Base-by-base conservation (phyloP, 2,329 filamentous ascomycete genomes). In the Raffaelea deltoideospora region DNA sequence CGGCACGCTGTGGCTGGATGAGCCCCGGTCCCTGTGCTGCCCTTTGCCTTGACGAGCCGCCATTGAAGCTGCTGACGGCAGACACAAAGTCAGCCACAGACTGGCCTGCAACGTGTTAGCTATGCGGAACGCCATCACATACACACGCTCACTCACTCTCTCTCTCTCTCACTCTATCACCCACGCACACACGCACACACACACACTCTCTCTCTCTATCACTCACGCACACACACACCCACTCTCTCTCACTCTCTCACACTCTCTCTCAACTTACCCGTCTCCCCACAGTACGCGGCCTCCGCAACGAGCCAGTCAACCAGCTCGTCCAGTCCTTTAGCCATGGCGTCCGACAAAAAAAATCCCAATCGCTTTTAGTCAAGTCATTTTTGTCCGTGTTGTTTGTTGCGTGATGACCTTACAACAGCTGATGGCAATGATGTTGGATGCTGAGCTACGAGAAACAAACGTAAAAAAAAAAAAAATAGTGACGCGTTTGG, bases 231-330 rank as follows among this genome's bases (percentile, higher is more conserved):
- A 14, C 8, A 4, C 18, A 15, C 18, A 19, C 21, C n/a, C n/a
- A n/a, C n/a, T n/a, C n/a, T n/a, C n/a, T n/a, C n/a, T n/a, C n/a
- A n/a, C n/a, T n/a, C n/a, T n/a, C n/a, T n/a, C n/a, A n/a, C n/a
- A 27, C 18, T 5, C 24, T 4, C 20, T 6, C 30, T 15, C 8
- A 17, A 53, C 60, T 48, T 41, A 64, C 61, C 60, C 43, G 51
- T 52, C 37, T 57, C 52, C 24, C 61, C 60, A 26, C 55, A 57
- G 46, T 61, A 63, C 15, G 59, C 59, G 30, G 61, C 60, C 50
- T 64, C 58, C 2, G 51, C 54, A 38, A 64, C 51, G 41, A 64
- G 57, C 41, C 53, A 56, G 45, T 64, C 60, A 35, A 64, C 53
- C 46, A 64, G 49, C 47, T 59, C 58, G 47, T 64, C 61, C 41